Evolutionary conservation across 768 basidiomycete species (phyloP).

Genomic region (Lentinula edodes): DNA sequence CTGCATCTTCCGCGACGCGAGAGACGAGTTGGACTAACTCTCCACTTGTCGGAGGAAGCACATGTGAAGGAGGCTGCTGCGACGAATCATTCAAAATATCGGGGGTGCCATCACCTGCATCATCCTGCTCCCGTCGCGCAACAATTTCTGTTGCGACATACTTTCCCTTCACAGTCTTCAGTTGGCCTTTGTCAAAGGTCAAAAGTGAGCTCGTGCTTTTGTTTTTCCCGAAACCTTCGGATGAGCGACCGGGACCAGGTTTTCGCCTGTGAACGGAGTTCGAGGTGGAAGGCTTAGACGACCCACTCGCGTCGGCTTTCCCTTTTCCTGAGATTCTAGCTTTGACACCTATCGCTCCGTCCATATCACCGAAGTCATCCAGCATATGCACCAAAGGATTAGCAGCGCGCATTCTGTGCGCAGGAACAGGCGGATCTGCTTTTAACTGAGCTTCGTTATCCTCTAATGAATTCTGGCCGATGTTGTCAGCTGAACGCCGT

Average conservation of each 20-base stretch:
- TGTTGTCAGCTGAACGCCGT: not conserved
- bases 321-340: conserved; percentile 25
- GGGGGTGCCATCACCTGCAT: not conserved
- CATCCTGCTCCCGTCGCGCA: not conserved
- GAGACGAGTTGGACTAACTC: conserved; percentile 52
- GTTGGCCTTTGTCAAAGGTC: conserved; percentile 43
- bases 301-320: not conserved
- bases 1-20: conserved; percentile 27
- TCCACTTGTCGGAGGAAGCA: conserved; percentile 26
- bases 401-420: conserved; percentile 41
- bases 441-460: not conserved
- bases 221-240: conserved; percentile 27
- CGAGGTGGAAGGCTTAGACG: conserved; percentile 6
- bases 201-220: conserved; percentile 48
- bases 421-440: conserved; percentile 17
- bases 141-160: conserved; percentile 15
- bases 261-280: conserved; percentile 19
- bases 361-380: conserved; percentile 32
- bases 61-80: conserved; percentile 1
- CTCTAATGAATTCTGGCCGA: not conserved
- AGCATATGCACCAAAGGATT: conserved; percentile 52
- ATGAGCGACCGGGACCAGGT: conserved; percentile 50
- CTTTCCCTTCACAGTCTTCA: conserved; percentile 47
- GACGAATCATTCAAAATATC: conserved; percentile 14
- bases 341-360: conserved; percentile 45